phyloP scores from a whole-genome alignment of 148 eudicot genomes.

The Dianthus caryophyllus region DNA sequence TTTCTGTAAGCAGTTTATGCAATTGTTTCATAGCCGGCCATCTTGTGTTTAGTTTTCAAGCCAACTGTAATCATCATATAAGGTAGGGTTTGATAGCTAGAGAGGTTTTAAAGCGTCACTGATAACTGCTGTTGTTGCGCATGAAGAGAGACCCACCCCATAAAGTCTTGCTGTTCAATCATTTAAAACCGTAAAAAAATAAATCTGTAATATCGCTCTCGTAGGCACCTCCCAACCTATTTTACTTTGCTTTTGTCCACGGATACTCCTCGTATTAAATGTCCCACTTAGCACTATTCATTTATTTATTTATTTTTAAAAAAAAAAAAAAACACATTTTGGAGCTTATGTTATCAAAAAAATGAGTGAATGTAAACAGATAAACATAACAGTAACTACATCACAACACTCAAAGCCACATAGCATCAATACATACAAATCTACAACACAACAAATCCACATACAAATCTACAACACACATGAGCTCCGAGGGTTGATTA shows the following conservation, averaged over 20 bases:
- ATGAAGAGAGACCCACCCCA: conserved; percentile 27
- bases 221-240: conserved; percentile 2
- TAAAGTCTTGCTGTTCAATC: conserved; percentile 23
- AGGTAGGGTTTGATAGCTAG: conserved; percentile 22
- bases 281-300: too few species aligned
- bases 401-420: too few species aligned
- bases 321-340: too few species aligned
- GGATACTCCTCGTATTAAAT: background rate
- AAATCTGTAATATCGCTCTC: background rate
- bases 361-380: too few species aligned
- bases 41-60: conserved; percentile 21
- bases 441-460: too few species aligned
- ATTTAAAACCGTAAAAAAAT: conserved; percentile 12
- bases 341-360: too few species aligned
- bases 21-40: too few species aligned
- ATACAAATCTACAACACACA: too few species aligned
- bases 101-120: conserved; percentile 17
- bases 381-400: too few species aligned
- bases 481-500: too few species aligned
- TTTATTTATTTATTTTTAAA: too few species aligned
- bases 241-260: conserved; percentile 12
- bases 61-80: conserved; percentile 32
- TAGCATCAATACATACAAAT: too few species aligned
- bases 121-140: conserved; percentile 25
- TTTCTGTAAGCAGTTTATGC: background rate